Conservation (phyloP, 75 land plant genomes). For the Pinus taeda region DNA sequence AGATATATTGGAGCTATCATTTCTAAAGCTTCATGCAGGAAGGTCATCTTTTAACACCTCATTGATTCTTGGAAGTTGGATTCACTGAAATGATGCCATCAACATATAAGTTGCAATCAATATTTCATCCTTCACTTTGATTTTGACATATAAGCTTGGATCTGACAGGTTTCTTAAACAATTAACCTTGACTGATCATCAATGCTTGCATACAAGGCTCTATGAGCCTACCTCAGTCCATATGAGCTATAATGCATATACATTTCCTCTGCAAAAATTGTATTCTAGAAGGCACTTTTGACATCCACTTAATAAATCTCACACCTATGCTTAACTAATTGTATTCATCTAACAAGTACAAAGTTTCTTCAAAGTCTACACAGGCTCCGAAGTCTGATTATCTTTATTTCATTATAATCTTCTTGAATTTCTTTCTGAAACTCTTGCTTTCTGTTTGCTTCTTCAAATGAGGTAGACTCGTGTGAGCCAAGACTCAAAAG, state of each 20-base stretch:
- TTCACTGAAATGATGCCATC: too few species aligned
- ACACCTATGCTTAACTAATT: not conserved
- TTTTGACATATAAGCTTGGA: not conserved
- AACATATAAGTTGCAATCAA: too few species aligned
- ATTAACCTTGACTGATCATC: not conserved
- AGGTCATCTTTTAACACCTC: too few species aligned
- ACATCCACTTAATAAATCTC: too few species aligned
- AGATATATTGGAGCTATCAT: too few species aligned
- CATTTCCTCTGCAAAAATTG: not conserved
- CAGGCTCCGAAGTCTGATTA: not conserved
- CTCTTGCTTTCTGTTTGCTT: not conserved
- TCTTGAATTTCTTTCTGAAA: not conserved
- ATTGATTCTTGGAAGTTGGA: too few species aligned
- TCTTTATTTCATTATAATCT: not conserved
- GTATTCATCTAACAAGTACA: not conserved
- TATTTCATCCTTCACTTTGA: too few species aligned
- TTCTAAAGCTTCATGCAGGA: conserved; percentile 16
- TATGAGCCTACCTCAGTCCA: not conserved
- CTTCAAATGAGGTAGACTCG: not conserved
- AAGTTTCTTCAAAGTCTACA: not conserved
- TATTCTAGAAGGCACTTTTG: not conserved
- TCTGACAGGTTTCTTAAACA: not conserved
- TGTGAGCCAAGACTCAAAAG: not conserved
- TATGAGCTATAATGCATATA: not conserved
- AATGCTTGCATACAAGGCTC: not conserved